A percentile compares a stretch with the other conserved stretches of the same genome.
These are phyloP conservation scores for Clavispora phyllophila DNA, from an alignment of 805 yeast genomes.

Conservation along the genomic window DNA sequence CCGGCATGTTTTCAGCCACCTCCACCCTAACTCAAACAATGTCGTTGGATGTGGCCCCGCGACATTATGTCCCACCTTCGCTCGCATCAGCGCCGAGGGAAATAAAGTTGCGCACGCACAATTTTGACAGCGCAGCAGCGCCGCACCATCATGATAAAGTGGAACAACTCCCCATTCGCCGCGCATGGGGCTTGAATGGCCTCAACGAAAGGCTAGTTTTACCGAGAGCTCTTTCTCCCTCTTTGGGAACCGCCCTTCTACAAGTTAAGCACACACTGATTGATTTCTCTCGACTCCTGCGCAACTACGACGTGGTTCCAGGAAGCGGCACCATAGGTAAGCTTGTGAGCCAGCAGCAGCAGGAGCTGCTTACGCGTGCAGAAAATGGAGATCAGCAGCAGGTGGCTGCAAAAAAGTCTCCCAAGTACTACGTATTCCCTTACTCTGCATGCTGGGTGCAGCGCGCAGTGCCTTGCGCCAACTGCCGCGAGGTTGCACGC, in stretches of 20 bases:
- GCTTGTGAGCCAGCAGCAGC: slow-evolving; percentile 6
- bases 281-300: slow-evolving; percentile 9
- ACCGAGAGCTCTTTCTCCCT: not conserved
- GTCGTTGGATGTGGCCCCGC: not conserved
- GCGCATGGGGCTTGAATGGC: not conserved
- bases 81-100: not conserved
- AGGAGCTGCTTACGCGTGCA: not conserved
- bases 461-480: slow-evolving; percentile 13
- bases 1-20: not conserved
- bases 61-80: not conserved
- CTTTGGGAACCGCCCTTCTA: slow-evolving; percentile 1
- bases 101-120: not conserved
- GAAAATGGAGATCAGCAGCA: not conserved
- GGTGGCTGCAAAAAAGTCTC: not conserved
- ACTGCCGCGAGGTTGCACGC: slow-evolving; percentile 13
- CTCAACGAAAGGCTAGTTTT: not conserved
- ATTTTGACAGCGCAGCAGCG: slow-evolving; percentile 5
- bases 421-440: slow-evolving; percentile 26
- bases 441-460: slow-evolving; percentile 30
- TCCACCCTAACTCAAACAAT: not conserved
- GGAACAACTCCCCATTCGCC: slow-evolving; percentile 11
- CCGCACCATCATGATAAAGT: slow-evolving; percentile 4
- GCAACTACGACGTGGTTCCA: slow-evolving; percentile 22
- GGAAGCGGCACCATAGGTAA: slow-evolving; percentile 31
- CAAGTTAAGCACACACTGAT: slow-evolving; percentile 14